phyloP scores from a whole-genome alignment of 176 grass and related monocot species.

The Elaeis guineensis region DNA sequence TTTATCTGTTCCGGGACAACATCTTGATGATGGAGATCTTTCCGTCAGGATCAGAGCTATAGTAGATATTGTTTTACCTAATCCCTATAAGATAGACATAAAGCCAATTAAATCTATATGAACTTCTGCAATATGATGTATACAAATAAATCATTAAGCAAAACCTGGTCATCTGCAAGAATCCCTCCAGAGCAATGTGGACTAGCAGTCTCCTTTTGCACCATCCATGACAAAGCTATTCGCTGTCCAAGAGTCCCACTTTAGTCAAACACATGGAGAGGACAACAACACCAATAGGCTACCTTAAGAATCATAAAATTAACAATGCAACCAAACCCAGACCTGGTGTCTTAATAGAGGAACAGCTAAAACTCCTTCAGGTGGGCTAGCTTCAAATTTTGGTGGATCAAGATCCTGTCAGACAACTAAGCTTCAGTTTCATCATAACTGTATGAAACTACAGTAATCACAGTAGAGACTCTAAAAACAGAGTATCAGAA shows the following conservation, averaged over 20 bases:
- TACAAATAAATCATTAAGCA: slow-evolving; percentile 1
- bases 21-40: slow-evolving; percentile 44
- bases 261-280: slow-evolving; percentile 15
- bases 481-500: too few relatives aligned
- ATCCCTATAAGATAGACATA: slow-evolving; percentile 49
- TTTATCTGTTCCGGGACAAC: slow-evolving; percentile 24
- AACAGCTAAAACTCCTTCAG: slow-evolving; percentile 76
- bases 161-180: slow-evolving; percentile 99
- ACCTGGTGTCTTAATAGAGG: slow-evolving; percentile 97
- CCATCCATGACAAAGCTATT: slow-evolving; percentile 98
- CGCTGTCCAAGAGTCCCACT: slow-evolving; percentile 36
- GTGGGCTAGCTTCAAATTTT: slow-evolving; percentile 75
- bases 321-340: background rate
- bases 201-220: slow-evolving; percentile 75
- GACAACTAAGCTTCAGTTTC: slow-evolving; percentile 8
- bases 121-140: background rate
- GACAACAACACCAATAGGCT: too few relatives aligned
- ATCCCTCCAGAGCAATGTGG: slow-evolving; percentile 83
- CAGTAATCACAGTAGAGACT: too few relatives aligned
- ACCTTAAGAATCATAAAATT: too few relatives aligned
- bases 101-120: background rate
- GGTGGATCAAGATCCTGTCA: slow-evolving; percentile 79
- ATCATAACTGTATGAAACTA: too few relatives aligned
- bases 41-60: slow-evolving; percentile 94
- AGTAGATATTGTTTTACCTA: slow-evolving; percentile 93